These are phyloP conservation scores for Fraxinus xanthoxyloides DNA, from an alignment of 305 asterid species.

Conservation along the genomic window DNA sequence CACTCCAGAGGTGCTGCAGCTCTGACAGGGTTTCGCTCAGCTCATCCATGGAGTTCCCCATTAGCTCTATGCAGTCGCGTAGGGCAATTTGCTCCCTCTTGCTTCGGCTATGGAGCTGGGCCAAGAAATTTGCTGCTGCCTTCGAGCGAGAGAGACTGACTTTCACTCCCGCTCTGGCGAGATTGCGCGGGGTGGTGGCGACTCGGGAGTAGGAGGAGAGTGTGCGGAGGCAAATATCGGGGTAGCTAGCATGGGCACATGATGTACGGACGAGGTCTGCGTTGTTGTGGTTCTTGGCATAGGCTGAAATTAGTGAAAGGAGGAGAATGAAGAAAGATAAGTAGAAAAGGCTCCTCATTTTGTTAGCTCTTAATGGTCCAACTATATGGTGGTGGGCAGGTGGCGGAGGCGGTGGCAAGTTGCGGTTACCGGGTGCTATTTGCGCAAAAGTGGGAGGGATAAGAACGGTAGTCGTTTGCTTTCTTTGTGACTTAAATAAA, in stretches of 20 bases:
- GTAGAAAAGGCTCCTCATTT: conserved; percentile 22
- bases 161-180: conserved; percentile 67
- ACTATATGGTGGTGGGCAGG: not conserved
- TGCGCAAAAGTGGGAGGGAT: too few relatives aligned
- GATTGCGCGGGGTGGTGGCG: conserved; percentile 60
- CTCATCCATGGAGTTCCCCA: conserved; percentile 66
- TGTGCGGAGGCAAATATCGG: conserved; percentile 67
- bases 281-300: conserved; percentile 4
- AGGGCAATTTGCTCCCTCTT: conserved; percentile 55
- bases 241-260: conserved; percentile 88
- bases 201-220: conserved; percentile 65
- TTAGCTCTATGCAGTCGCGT: conserved; percentile 71
- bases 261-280: conserved; percentile 55
- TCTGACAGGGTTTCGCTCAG: conserved; percentile 59
- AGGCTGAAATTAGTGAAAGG: conserved; percentile 4
- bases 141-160: conserved; percentile 61
- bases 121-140: conserved; percentile 39
- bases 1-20: conserved; percentile 36
- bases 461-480: too few relatives aligned
- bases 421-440: too few relatives aligned
- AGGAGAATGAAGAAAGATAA: conserved; percentile 21
- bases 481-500: too few relatives aligned
- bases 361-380: not conserved
- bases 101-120: conserved; percentile 34
- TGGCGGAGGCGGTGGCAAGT: too few relatives aligned